Percentiles rank a stretch among this genome's conserved stretches.
Conservation (phyloP, 108 stramenopile species). For the Skeletonema potamos region DNA sequence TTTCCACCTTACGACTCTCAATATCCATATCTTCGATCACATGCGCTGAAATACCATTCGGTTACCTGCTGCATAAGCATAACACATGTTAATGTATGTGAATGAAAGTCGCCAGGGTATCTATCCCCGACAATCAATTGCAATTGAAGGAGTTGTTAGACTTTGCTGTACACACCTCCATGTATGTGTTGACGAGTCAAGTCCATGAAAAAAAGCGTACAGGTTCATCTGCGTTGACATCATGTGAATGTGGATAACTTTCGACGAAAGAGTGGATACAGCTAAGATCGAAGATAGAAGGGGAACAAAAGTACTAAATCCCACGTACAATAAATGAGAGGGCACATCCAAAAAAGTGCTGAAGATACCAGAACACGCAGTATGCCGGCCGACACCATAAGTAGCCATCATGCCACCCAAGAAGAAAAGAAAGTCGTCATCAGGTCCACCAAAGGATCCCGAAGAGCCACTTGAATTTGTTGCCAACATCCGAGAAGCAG, state of each 20-base stretch:
- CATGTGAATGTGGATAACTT: neutral
- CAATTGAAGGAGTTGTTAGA: constrained; percentile 21
- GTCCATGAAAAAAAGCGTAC: constrained; percentile 38
- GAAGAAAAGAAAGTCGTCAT: neutral
- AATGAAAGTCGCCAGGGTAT: constrained; percentile 21
- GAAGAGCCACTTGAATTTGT: neutral
- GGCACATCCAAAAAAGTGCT: too few relatives aligned
- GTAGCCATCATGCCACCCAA: neutral
- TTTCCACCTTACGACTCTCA: neutral
- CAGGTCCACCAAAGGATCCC: neutral
- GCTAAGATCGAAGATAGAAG: neutral
- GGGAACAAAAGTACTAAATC: too few relatives aligned
- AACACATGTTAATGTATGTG: constrained; percentile 29
- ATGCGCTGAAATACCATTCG: constrained; percentile 25
- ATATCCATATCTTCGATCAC: constrained; percentile 60
- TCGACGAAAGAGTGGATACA: neutral
- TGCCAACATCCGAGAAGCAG: neutral
- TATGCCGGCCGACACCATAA: too few relatives aligned
- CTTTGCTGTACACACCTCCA: constrained; percentile 17
- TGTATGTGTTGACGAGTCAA: constrained; percentile 46
- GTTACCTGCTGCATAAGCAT: constrained; percentile 39
- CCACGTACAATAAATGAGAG: too few relatives aligned
- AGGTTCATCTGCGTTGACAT: neutral
- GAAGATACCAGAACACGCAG: too few relatives aligned
- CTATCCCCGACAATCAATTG: constrained; percentile 51